These are phyloP conservation scores for Lactarius indigo DNA, from an alignment of 768 basidiomycete genomes.

Conservation along the genomic window DNA sequence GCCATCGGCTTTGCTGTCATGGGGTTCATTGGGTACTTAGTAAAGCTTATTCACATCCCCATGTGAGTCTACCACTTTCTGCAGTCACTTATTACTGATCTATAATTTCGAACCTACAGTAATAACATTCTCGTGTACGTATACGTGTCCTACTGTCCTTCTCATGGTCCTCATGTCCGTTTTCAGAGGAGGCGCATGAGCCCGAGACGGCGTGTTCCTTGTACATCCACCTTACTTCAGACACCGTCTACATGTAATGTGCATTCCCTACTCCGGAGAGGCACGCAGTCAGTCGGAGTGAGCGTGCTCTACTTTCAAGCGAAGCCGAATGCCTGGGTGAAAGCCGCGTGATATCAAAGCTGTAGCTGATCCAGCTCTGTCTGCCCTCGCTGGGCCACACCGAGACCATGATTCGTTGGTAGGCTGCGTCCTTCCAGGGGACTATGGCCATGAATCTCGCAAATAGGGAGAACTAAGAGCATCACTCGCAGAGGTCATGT, in stretches of 20 bases:
- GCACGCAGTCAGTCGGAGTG: neutral
- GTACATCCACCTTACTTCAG: slow-evolving; percentile 22
- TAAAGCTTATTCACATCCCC: slow-evolving; percentile 97
- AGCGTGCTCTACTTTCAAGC: neutral
- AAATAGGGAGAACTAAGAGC: neutral
- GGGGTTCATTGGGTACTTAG: slow-evolving; percentile 99
- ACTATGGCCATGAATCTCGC: neutral
- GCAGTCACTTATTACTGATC: slow-evolving; percentile 20
- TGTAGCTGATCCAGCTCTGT: neutral
- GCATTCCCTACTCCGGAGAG: neutral
- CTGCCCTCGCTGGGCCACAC: neutral
- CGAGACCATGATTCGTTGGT: neutral
- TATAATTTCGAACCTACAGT: slow-evolving; percentile 41
- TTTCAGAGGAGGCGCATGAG: slow-evolving; percentile 72
- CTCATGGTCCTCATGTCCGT: slow-evolving; percentile 26
- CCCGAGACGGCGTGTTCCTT: slow-evolving; percentile 4
- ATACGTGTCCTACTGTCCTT: neutral
- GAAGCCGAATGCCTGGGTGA: neutral
- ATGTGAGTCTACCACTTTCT: slow-evolving; percentile 61
- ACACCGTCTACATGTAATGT: neutral
- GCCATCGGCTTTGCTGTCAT: slow-evolving; percentile 97
- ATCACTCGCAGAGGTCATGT: neutral
- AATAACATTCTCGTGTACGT: slow-evolving; percentile 98
- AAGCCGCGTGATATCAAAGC: neutral
- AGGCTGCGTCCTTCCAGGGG: neutral